Evolutionary conservation across 2,329 filamentous ascomycete species (phyloP).

Genomic region (Setomelanomma holmii): DNA sequence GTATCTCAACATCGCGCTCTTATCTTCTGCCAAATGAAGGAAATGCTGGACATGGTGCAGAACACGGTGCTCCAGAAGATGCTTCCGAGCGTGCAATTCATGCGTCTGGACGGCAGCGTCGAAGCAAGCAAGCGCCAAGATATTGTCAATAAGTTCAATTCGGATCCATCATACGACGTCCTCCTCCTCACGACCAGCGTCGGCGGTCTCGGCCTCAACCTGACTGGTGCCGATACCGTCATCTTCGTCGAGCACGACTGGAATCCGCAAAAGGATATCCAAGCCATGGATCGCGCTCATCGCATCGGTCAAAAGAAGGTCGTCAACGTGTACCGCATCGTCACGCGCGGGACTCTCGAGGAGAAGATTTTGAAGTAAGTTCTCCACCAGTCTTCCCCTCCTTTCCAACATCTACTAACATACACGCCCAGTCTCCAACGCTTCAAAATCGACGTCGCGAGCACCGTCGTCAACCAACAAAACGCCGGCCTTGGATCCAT

Average conservation of each 20-base stretch:
- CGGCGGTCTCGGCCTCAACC: conserved; percentile 89
- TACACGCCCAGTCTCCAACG: conserved; percentile 77
- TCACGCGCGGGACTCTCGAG: conserved; percentile 93
- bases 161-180: conserved; percentile 94
- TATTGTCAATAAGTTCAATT: conserved; percentile 99
- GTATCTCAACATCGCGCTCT: conserved; percentile 96
- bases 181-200: conserved; percentile 93
- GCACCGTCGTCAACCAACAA: conserved; percentile 98
- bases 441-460: conserved; percentile 99
- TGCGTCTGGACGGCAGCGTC: conserved; percentile 92
- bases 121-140: conserved; percentile 94
- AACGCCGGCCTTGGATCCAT: conserved; percentile 93
- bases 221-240: conserved; percentile 96
- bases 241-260: conserved; percentile 99
- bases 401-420: conserved; percentile 13
- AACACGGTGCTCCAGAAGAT: conserved; percentile 88
- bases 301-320: conserved; percentile 99
- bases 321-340: conserved; percentile 96
- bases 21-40: conserved; percentile 99
- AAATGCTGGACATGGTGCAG: conserved; percentile 99
- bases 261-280: conserved; percentile 98
- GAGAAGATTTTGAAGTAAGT: conserved; percentile 91
- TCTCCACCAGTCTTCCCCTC: neutral
- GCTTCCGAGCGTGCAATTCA: conserved; percentile 89
- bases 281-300: conserved; percentile 98